These are phyloP conservation scores for Didymella pomorum DNA, from an alignment of 2,329 filamentous ascomycete genomes.

Conservation along the genomic window DNA sequence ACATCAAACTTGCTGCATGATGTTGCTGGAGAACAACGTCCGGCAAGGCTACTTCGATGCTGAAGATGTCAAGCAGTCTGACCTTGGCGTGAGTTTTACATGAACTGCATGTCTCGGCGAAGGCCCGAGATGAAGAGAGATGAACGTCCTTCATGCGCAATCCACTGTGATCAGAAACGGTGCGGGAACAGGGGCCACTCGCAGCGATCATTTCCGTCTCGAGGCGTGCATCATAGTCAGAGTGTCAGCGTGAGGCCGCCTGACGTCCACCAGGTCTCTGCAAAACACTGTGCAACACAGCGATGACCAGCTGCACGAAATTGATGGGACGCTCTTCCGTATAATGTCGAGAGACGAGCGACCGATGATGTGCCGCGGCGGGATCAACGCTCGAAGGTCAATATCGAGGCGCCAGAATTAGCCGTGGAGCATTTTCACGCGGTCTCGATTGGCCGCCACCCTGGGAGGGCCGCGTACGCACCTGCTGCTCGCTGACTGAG, in stretches of 20 bases:
- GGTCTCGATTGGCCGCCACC: slow-evolving; percentile 15
- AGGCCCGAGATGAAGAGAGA: slow-evolving; percentile 5
- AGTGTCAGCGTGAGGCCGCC: not conserved
- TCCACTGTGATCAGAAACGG: slow-evolving; percentile 10
- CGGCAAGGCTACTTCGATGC: slow-evolving; percentile 4
- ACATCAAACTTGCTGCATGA: not conserved
- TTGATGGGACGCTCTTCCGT: not conserved
- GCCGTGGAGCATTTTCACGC: slow-evolving; percentile 8
- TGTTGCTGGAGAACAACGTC: not conserved
- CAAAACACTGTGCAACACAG: slow-evolving; percentile 2
- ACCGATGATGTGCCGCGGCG: slow-evolving; percentile 11
- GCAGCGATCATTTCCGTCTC: slow-evolving; percentile 8
- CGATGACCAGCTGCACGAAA: not conserved
- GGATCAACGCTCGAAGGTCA: slow-evolving; percentile 14
- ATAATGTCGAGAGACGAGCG: not conserved
- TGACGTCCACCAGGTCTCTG: not conserved
- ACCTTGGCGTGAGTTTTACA: slow-evolving; percentile 12
- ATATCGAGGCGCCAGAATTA: slow-evolving; percentile 10
- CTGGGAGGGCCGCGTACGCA: slow-evolving; percentile 15
- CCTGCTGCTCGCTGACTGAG: slow-evolving; percentile 11
- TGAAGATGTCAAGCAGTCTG: slow-evolving; percentile 1
- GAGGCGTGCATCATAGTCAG: slow-evolving; percentile 2
- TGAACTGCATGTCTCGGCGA: slow-evolving; percentile 14
- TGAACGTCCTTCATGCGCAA: slow-evolving; percentile 12
- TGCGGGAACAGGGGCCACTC: slow-evolving; percentile 14